Percentiles rank a stretch among this genome's conserved stretches.
Conservation (phyloP, 208 protist species). For the Trypanosoma caninum region DNA sequence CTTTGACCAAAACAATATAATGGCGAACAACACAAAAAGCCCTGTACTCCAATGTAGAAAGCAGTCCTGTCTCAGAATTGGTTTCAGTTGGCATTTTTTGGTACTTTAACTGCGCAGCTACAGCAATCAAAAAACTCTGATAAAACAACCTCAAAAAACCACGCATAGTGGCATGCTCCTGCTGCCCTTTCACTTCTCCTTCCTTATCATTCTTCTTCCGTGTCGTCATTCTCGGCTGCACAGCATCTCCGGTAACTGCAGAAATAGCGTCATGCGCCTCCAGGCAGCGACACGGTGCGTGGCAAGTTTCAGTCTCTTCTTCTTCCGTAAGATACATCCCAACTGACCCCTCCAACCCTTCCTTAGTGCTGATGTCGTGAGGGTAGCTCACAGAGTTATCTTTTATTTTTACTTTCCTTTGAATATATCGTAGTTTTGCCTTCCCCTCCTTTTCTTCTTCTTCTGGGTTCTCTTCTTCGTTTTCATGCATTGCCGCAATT, state of each 20-base stretch:
- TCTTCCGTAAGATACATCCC: constrained; percentile 16
- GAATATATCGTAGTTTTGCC: background rate
- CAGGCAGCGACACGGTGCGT: background rate
- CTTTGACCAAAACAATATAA: constrained; percentile 33
- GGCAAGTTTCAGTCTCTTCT: constrained; percentile 4
- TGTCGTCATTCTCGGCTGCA: background rate
- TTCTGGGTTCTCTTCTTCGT: constrained; percentile 3
- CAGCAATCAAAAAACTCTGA: constrained; percentile 48
- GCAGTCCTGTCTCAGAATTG: background rate
- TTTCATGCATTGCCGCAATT: background rate
- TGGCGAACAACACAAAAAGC: constrained; percentile 42
- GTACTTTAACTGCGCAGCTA: constrained; percentile 43
- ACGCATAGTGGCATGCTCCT: constrained; percentile 1
- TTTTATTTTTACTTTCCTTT: background rate
- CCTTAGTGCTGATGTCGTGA: too few species aligned
- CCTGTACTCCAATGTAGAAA: constrained; percentile 35
- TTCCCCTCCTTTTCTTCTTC: background rate
- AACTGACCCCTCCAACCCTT: background rate
- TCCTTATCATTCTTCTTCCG: background rate
- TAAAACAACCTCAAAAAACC: constrained; percentile 54
- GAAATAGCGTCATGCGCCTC: background rate
- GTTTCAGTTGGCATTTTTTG: background rate
- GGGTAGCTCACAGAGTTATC: background rate
- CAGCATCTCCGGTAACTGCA: background rate
- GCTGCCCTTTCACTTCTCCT: background rate